Base-by-base conservation (phyloP, 139 green algal genomes). In the Desmodesmus armatus region DNA sequence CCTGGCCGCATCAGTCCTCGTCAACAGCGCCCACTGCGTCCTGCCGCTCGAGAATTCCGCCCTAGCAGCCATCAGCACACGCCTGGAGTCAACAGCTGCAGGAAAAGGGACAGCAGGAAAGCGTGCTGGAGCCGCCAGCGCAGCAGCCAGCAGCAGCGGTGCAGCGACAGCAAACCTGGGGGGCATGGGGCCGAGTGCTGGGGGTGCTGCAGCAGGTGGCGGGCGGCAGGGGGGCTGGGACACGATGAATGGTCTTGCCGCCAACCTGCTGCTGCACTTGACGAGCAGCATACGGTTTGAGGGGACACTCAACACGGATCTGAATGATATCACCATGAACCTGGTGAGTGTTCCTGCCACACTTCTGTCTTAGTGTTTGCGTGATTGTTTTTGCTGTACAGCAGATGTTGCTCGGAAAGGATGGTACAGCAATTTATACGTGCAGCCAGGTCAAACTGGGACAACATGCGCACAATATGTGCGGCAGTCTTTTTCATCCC, bases 251-350 rank as follows among this genome's bases (percentile, higher is more conserved):
- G 87, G 88, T 62, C 83, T 97, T 3, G 94, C 94, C 0, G 94
- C 95, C 23, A 92, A 79, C 53, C 63, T 96, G 89, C 89, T 98
- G 88, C 90, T 97, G 3, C 84, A 95, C 84, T 82, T 97, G 62
- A 98, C 95, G 11, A 89, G 79, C 76, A 89, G 73, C 27, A 77
- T 96, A 69, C 90, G 95, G 5, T 97, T 97, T 84, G 91, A 95
- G 70, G 91, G 90, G 27, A 89, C 60, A 5, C 88, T 96, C 21
- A 96, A 96, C 76, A 86, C 94, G 39, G 95, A 98, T 78, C 67
- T 98, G 27, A 96, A 94, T 67, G 94, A 98, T 81, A 93, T 98
- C 72, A 94, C 91, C 39, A 97, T 92, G 72, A 98, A 98, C 90
- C 82, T 98, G 83, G 94, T 96, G 74, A 91, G 92, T n/a, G n/a